phyloP scores from a whole-genome alignment of 2,329 filamentous ascomycete species.

The Didymella glomerata region DNA sequence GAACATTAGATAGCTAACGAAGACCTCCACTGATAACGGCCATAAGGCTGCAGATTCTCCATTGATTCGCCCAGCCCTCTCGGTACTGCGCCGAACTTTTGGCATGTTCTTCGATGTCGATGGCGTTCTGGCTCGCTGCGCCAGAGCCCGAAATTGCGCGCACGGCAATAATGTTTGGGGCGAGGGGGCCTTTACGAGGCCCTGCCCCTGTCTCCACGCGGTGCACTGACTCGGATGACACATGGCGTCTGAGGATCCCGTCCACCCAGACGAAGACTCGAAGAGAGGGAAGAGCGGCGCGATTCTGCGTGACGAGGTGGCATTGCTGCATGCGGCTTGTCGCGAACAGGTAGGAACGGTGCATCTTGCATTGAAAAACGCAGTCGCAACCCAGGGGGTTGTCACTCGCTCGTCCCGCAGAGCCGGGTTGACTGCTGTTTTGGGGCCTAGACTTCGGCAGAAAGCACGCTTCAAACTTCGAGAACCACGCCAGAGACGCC shows the following conservation, averaged over 20 bases:
- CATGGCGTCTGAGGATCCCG: slow-evolving; percentile 11
- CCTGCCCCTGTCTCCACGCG: slow-evolving; percentile 19
- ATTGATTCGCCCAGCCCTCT: neutral
- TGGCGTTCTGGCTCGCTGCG: slow-evolving; percentile 7
- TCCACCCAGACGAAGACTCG: slow-evolving; percentile 4
- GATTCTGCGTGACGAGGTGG: neutral
- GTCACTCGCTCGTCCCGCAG: slow-evolving; percentile 10
- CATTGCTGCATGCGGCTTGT: slow-evolving; percentile 5
- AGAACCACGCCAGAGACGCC: slow-evolving; percentile 28
- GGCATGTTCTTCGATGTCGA: neutral
- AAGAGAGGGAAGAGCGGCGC: slow-evolving; percentile 5
- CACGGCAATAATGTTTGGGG: slow-evolving; percentile 11
- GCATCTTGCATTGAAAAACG: slow-evolving; percentile 4
- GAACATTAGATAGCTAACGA: slow-evolving; percentile 3
- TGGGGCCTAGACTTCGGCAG: slow-evolving; percentile 29
- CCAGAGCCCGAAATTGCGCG: slow-evolving; percentile 13
- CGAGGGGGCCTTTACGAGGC: neutral
- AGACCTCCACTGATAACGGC: slow-evolving; percentile 1
- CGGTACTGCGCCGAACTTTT: neutral
- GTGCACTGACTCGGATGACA: slow-evolving; percentile 18
- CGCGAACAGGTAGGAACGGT: neutral
- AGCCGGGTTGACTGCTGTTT: slow-evolving; percentile 26
- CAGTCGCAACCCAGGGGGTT: slow-evolving; percentile 6
- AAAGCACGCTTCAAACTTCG: slow-evolving; percentile 27
- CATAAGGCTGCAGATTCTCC: slow-evolving; percentile 1